phyloP scores from a whole-genome alignment of 345 rosid species.

The Ceriops tagal region DNA sequence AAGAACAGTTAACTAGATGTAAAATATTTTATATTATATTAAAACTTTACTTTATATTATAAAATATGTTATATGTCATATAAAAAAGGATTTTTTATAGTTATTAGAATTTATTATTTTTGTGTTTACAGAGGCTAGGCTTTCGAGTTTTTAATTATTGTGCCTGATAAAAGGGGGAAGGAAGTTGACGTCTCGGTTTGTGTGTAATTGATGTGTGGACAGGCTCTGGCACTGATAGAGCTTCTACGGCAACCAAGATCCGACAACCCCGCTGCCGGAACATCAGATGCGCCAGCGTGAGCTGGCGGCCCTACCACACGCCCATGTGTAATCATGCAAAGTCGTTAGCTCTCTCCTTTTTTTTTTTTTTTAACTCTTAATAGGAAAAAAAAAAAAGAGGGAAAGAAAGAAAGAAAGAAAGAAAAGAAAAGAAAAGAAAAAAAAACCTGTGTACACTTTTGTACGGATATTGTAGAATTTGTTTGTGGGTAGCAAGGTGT shows the following conservation, averaged over 20 bases:
- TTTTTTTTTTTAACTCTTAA: too few species aligned
- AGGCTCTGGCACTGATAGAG: slow-evolving; percentile 74
- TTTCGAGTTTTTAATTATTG: not conserved
- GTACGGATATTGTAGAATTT: not conserved
- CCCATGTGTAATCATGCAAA: slow-evolving; percentile 19
- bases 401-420: not conserved
- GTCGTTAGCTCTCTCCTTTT: not conserved
- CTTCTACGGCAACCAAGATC: slow-evolving; percentile 92
- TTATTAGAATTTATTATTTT: too few species aligned
- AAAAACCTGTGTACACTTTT: slow-evolving; percentile 11
- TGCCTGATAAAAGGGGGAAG: slow-evolving; percentile 11
- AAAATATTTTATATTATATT: not conserved
- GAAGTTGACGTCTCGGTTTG: slow-evolving; percentile 27
- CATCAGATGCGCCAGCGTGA: slow-evolving; percentile 42
- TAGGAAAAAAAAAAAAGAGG: not conserved
- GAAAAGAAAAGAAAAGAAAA: too few species aligned
- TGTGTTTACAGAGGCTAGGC: too few species aligned
- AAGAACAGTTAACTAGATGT: not conserved
- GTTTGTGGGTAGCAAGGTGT: not conserved
- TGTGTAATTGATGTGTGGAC: slow-evolving; percentile 29
- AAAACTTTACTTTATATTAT: not conserved
- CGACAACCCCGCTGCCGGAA: slow-evolving; percentile 51
- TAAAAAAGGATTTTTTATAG: too few species aligned
- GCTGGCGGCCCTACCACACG: slow-evolving; percentile 13
- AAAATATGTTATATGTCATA: too few species aligned